A percentile compares a stretch with the other conserved stretches of the same genome.
Evolutionary conservation across 306 rosid genomes (phyloP).

Genomic region (Quercus cerris): DNA sequence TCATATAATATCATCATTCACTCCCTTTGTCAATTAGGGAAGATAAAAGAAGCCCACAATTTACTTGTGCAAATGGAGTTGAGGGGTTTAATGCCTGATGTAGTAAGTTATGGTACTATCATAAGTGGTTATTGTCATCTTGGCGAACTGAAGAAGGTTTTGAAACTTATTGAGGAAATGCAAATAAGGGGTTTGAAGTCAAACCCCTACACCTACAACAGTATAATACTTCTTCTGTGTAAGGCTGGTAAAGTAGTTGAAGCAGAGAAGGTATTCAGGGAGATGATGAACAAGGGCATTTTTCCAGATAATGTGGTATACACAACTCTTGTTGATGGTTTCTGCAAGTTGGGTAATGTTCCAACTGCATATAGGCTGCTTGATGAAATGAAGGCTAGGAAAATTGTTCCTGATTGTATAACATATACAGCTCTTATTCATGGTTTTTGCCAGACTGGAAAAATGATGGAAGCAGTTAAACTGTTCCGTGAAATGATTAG

Average conservation of each 20-base stretch:
- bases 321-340: conserved; percentile 74
- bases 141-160: conserved; percentile 53
- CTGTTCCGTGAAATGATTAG: conserved; percentile 56
- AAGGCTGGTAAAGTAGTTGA: conserved; percentile 52
- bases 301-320: conserved; percentile 72
- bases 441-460: conserved; percentile 64
- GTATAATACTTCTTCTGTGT: conserved; percentile 58
- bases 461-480: conserved; percentile 58
- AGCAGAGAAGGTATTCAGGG: conserved; percentile 57
- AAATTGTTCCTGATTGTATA: conserved; percentile 61
- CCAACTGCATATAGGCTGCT: conserved; percentile 50
- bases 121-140: conserved; percentile 59
- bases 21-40: conserved; percentile 59
- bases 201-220: conserved; percentile 57
- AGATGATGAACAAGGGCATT: conserved; percentile 47
- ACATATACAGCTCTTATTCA: conserved; percentile 67
- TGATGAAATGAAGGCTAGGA: conserved; percentile 55
- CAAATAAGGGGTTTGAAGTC: conserved; percentile 56
- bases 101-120: conserved; percentile 75
- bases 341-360: conserved; percentile 59
- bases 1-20: conserved; percentile 69
- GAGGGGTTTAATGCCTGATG: conserved; percentile 61
- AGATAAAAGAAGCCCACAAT: conserved; percentile 64
- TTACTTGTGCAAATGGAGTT: conserved; percentile 73
- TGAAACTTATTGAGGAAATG: conserved; percentile 74